Evolutionary conservation across 768 basidiomycete genomes (phyloP), one percentile per base, ranked within the genome.

Genomic region (Boletus tylopilopsis): DNA sequence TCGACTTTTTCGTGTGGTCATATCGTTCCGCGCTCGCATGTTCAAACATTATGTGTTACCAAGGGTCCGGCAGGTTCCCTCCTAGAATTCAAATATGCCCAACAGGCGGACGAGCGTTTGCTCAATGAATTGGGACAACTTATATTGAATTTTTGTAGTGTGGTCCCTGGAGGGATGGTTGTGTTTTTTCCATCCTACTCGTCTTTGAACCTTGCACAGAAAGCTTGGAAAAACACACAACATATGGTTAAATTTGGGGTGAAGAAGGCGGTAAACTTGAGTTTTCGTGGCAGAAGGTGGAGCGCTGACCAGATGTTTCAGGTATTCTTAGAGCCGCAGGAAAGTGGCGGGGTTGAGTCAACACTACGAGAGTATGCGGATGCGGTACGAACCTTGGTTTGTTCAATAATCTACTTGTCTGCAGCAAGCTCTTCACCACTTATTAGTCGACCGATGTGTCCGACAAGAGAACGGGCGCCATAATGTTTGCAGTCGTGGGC

Each of bases 141-240:
- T 12, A 64, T 99, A 39, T 62, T 82, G n/a, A 97, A 95, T 60
- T 80, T 93, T 41, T 74, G 81, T 19, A 83, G 77, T 29, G 65
- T 95, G 16, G 78, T 94, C 5, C 89, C 94, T 0, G 84, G 83
- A 18, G 95, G 95, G 0, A 79, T 97, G 70, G 88, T 98, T 18
- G 85, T 96, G 7, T 99, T 99, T 65, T 81, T 97, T 34, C 94
- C 95, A 0, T 95, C 93, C 0, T 98, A 98, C 64, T 78, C 75
- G 24, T 94, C 91, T 57, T 71, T 97, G 32, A 79, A 85, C 50
- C 68, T 72, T 33, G 80, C 87, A 4, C 87, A 81, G 57, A 71
- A 70, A 5, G 61, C 73, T 6, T 98, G 95, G 94, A 64, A 69
- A 6, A 73, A 73, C 40, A 79, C 69, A 39, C 84, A 86, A 1